Evolutionary conservation across 441 rosid genomes (phyloP), one percentile per base, ranked within the genome.

Genomic region (Mallotus japonicus): DNA sequence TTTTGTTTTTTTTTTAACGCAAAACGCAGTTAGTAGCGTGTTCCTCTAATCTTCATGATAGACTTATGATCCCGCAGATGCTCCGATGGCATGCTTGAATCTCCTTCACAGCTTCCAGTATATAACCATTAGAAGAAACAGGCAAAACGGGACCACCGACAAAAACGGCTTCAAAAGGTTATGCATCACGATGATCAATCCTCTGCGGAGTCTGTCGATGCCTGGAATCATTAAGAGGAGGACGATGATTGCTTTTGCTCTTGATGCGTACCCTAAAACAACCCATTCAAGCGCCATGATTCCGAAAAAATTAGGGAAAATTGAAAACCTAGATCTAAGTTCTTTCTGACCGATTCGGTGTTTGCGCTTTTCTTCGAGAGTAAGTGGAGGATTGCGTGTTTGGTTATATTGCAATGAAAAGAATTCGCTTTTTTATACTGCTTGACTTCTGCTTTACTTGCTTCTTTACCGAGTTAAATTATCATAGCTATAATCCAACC

Each of bases 261-360:
- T 95, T 8, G 96, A 96, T 2, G 96, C 92, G 79, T 92, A 93
- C 8, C 98, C 96, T 42, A 92, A 86, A 32, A 93, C 95, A 11
- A 93, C 92, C 98, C 98, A 93, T 76, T 93, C 98, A 4, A 93
- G 88, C 40, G 98, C 98, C 98, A 93, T 91, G n/a, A 40, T 55
- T 49, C 3, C 3, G 2, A 28, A 24, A n/a, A n/a, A n/a, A n/a
- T n/a, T n/a, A n/a, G n/a, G n/a, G n/a, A 58, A 20, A 20, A 22
- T 2, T 46, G 12, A 14, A 71, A 77, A 40, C 65, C 79, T 77
- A 72, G 75, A 67, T 72, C 79, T 42, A 69, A 40, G 7, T 55
- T 19, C 9, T 7, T 1, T 11, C 42, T 6, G 13, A 20, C 8
- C n/a, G n/a, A n/a, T n/a, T n/a, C n/a, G n/a, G n/a, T n/a, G n/a